Evolutionary conservation across 371 early-diverging fungal genomes (phyloP), one percentile per base, ranked within the genome.

Genomic region (Actinomortierella ambigua): DNA sequence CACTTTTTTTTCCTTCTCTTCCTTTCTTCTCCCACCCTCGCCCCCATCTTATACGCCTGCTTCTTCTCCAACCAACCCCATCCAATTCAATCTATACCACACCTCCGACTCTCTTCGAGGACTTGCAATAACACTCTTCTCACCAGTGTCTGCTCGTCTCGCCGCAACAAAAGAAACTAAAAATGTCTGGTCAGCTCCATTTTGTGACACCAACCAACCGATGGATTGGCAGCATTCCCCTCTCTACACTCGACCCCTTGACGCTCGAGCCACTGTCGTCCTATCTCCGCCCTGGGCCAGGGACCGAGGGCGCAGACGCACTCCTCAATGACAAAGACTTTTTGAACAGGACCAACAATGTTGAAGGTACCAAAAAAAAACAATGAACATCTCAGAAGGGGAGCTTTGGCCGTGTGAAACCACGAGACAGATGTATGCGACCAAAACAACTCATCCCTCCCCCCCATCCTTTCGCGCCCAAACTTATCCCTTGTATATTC

Each of bases 141-240:
- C 26, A 17, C 20, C 15, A 27, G 1, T 11, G 3, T 51, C 26
- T 2, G 27, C 14, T 24, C n/a, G n/a, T n/a, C n/a, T n/a, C n/a
- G n/a, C n/a, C n/a, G n/a, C n/a, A n/a, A n/a, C 18, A 26, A 18
- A 49, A 11, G 22, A 26, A 18, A 23, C 24, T 2, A n/a, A 17
- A 9, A 14, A 65, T 65, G 65, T 47, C 58, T 1, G 73, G 67
- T 18, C 53, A 55, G 6, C 63, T 73, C 51, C 73, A 73, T 20
- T 73, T 73, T 51, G 73, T 73, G 11, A 73, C 67, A 1, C 73
- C 73, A 23, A 73, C 67, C 4, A 73, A 73, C 49, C 43, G 73
- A 13, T 73, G 73, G 73, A 50, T 73, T 9, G 73, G 73, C 1
- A 66, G 73, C 34, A 73, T 73, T 27, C 73, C 73, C 2, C 53